These are phyloP conservation scores for Austroboletus eburneus DNA, from an alignment of 768 basidiomycete species.

Conservation along the genomic window DNA sequence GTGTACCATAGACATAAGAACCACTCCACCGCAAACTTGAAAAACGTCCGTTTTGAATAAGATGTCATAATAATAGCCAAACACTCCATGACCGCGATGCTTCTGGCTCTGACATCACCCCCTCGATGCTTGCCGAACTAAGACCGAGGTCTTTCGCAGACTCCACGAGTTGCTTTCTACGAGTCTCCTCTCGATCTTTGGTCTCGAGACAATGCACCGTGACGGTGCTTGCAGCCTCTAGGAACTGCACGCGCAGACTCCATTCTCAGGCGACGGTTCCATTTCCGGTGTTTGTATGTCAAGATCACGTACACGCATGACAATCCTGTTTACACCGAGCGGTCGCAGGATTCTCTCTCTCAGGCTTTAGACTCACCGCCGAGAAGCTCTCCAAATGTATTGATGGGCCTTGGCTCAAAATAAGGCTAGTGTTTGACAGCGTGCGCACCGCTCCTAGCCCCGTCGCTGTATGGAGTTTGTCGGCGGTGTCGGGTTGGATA, in stretches of 20 bases:
- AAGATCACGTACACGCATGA: constrained; percentile 26
- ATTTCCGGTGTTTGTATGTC: constrained; percentile 13
- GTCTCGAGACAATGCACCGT: constrained; percentile 7
- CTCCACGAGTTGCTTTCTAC: constrained; percentile 13
- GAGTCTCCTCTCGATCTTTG: constrained; percentile 8
- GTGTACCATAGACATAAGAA: constrained; percentile 7
- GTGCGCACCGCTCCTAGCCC: constrained; percentile 14
- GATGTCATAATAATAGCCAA: constrained; percentile 6
- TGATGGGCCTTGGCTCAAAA: constrained; percentile 6
- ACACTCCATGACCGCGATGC: constrained; percentile 12
- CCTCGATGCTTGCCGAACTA: constrained; percentile 10
- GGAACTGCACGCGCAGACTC: not conserved
- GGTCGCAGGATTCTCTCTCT: constrained; percentile 17
- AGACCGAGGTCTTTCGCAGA: constrained; percentile 22
- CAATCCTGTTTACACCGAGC: constrained; percentile 7
- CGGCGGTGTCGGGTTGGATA: constrained; percentile 5
- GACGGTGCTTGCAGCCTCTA: constrained; percentile 5
- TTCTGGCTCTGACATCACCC: constrained; percentile 19
- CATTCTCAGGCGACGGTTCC: constrained; percentile 8
- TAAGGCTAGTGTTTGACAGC: constrained; percentile 19
- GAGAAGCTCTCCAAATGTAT: constrained; percentile 9
- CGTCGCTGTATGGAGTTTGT: constrained; percentile 16
- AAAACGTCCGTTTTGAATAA: constrained; percentile 1
- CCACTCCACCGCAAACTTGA: no score
- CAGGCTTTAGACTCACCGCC: constrained; percentile 24